These are phyloP conservation scores for Casaregolazyma lundiana DNA, from an alignment of 1,139 yeast genomes.

Conservation along the genomic window DNA sequence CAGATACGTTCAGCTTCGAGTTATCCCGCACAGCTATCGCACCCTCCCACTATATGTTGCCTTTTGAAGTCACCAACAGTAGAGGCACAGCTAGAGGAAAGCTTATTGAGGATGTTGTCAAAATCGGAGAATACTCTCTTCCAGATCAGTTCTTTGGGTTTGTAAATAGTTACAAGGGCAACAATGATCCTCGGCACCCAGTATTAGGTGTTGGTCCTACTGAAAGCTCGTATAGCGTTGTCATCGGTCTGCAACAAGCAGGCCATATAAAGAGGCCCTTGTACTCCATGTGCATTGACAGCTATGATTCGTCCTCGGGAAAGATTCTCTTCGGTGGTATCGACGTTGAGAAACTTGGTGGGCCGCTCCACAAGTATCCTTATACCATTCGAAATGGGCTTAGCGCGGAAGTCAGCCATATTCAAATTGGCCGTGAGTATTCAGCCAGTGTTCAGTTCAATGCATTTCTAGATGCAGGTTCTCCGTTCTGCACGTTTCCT, in stretches of 20 bases:
- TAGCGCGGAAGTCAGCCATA: constrained; percentile 15
- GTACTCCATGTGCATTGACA: constrained; percentile 52
- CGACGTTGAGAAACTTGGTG: constrained; percentile 51
- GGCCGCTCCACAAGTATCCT: constrained; percentile 37
- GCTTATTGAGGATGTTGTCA: constrained; percentile 46
- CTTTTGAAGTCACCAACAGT: not conserved
- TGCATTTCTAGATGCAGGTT: constrained; percentile 57
- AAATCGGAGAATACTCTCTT: constrained; percentile 37
- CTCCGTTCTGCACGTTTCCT: constrained; percentile 58
- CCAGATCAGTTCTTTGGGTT: constrained; percentile 43
- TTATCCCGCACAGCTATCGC: not conserved
- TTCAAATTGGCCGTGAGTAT: constrained; percentile 15
- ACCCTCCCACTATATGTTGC: not conserved
- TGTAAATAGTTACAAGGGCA: constrained; percentile 38
- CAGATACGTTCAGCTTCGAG: not conserved
- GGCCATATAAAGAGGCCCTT: constrained; percentile 41
- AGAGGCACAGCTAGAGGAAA: constrained; percentile 36
- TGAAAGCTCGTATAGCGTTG: constrained; percentile 21
- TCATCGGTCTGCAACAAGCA: constrained; percentile 20
- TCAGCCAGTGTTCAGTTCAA: constrained; percentile 3
- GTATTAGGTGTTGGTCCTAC: constrained; percentile 49
- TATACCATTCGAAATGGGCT: constrained; percentile 15
- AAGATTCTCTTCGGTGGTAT: constrained; percentile 58
- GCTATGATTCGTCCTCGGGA: constrained; percentile 40
- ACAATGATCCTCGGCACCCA: constrained; percentile 33